Evolutionary conservation across 108 stramenopile species (phyloP), one percentile per base, ranked within the genome.

Genomic region (Cyclotella sp.): DNA sequence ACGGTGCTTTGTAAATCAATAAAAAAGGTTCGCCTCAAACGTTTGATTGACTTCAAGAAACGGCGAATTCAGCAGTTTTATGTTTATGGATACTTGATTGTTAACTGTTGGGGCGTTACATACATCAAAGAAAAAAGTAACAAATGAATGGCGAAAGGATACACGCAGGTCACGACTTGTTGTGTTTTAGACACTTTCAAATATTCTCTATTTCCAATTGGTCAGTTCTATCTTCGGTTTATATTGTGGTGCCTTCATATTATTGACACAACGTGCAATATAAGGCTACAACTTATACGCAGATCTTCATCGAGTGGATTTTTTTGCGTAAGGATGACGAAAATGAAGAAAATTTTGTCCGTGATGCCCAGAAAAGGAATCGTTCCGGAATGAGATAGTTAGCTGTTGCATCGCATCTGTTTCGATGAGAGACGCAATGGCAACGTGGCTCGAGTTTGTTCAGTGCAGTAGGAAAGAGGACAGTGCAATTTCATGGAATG

Each of bases 291-390:
- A 6, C 34, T 34, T 6, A 34, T 34, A 6, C 34, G 34, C 34
- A 34, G 34, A 34, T 34, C 44, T 28, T 70, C 41, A 19, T 57
- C 21, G 82, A 45, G 72, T 86, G 62, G 75, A 18, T 69, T 40
- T 84, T 87, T 7, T 88, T 84, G 16, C 81, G 78, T 27, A 2
- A 62, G 60, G 39, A 40, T 40, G 34, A 39, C 68, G 77, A 63
- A 78, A 79, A 68, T 83, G 72, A 40, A 83, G 34, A 2, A 11
- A 41, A 58, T 26, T 72, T 34, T 44, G 44, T 64, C 3, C 65
- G 73, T 58, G 67, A 68, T 43, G 57, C 19, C 1, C 64, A 79
- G 18, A 79, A 79, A 46, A 60, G 64, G 24, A 51, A 61, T 41
- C 19, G 63, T n/a, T 41, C 59, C 26, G 78, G 58, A 1, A 18